These are phyloP conservation scores for Avena eriantha DNA, from an alignment of 176 grass and related monocot genomes.

Conservation along the genomic window DNA sequence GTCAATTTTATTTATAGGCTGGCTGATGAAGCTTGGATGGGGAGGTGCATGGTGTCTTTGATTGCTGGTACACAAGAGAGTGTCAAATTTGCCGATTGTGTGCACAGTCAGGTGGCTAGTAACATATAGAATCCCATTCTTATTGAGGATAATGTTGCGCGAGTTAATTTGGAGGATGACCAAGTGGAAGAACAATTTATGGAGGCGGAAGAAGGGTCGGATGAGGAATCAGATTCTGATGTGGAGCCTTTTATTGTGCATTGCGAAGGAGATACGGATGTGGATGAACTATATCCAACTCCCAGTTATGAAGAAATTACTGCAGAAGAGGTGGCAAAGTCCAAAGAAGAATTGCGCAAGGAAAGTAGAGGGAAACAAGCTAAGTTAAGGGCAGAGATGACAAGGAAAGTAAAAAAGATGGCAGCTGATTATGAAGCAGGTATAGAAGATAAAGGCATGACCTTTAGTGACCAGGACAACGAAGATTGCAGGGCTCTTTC, in stretches of 20 bases:
- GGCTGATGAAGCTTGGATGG: background rate
- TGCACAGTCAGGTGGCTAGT: background rate
- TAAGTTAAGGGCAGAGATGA: too few relatives aligned
- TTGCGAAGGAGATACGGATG: background rate
- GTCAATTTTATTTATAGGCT: background rate
- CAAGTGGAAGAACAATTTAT: background rate
- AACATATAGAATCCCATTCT: background rate
- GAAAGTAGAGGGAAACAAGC: too few relatives aligned
- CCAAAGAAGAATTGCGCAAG: background rate
- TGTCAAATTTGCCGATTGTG: background rate
- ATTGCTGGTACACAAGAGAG: background rate
- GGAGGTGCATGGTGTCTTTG: background rate
- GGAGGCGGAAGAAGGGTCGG: background rate
- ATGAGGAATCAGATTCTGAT: background rate
- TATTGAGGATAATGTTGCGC: too few relatives aligned
- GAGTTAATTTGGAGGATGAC: too few relatives aligned
- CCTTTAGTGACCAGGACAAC: background rate
- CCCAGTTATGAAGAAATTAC: background rate
- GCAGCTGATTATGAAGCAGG: background rate
- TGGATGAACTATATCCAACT: background rate
- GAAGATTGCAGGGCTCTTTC: background rate
- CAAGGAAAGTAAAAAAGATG: background rate
- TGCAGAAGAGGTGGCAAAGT: too few relatives aligned
- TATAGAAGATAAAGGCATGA: background rate
- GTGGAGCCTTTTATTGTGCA: background rate